Base-by-base conservation (phyloP, 768 basidiomycete genomes). In the Termitomyces sp. region DNA sequence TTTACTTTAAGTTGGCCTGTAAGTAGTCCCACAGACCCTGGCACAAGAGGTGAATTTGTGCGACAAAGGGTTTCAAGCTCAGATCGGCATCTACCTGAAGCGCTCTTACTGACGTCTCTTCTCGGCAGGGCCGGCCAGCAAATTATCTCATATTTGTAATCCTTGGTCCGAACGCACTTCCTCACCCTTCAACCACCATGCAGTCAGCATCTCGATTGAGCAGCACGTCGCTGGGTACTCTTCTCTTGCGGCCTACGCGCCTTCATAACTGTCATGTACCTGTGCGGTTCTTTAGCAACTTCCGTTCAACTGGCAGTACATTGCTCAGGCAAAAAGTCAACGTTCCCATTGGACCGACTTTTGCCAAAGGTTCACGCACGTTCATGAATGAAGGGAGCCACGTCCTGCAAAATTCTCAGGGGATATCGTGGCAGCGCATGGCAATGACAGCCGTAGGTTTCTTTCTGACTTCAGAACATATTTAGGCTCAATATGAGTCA, bases 401-500 rank as follows among this genome's bases (percentile, higher is more conserved):
- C 3, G 65, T 72, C 14, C 61, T 69, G 8, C 72, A 72, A 52
- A 64, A 69, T 35, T 55, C 62, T n/a, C 63, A 67, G 27, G 61
- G 65, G 1, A 66, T 76, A 21, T 70, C 70, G 4, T 76, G 75
- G 75, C 66, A 64, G 53, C 64, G 63, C 9, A 59, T 66, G 55
- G 81, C 75, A 17, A 72, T 83, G 59, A 82, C 81, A 28, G 83
- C 78, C 6, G 84, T 85, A 63, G 51, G 74, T 73, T 54, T 11
- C 23, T 28, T 11, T 23, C 35, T n/a, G 11, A 21, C 8, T n/a
- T 40, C 21, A 39, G 19, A 14, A 6, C 21, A 2, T 25, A 39
- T 21, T 34, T 14, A 27, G 37, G 27, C 43, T 42, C 5, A 21
- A 16, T 52, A 55, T 49, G 19, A 37, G 35, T 40, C 12, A 10